A percentile compares a stretch with the other conserved stretches of the same genome.
These are phyloP conservation scores for Aquilaria malaccensis DNA, from an alignment of 345 rosid genomes.

Conservation along the genomic window DNA sequence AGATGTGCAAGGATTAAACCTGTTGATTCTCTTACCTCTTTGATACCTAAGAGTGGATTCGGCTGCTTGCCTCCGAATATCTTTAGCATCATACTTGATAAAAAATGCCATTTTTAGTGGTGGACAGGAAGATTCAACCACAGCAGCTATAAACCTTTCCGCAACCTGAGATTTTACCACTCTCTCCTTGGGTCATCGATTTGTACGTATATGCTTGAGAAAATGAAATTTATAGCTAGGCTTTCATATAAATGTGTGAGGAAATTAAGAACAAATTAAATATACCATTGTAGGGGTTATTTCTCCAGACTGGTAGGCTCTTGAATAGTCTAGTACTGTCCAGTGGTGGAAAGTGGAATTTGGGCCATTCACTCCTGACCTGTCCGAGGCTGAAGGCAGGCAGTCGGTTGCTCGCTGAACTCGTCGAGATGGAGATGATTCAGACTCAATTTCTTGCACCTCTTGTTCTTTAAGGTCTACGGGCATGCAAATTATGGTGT, in stretches of 20 bases:
- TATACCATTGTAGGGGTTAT: conserved; percentile 36
- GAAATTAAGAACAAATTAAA: background rate
- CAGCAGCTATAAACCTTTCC: conserved; percentile 33
- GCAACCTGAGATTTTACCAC: conserved; percentile 30
- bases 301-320: conserved; percentile 34
- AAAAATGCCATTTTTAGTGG: conserved; percentile 46
- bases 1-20: no score
- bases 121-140: conserved; percentile 27
- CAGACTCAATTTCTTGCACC: conserved; percentile 24
- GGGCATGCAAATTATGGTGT: background rate
- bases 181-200: background rate
- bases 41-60: conserved; percentile 44
- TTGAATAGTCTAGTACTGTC: conserved; percentile 42
- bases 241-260: background rate
- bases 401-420: conserved; percentile 36
- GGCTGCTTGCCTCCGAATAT: conserved; percentile 41
- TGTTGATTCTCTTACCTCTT: conserved; percentile 24
- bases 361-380: background rate
- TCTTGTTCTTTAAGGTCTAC: conserved; percentile 33
- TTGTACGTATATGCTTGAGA: background rate
- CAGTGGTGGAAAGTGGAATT: conserved; percentile 24
- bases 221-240: no score
- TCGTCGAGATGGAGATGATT: conserved; percentile 21
- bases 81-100: conserved; percentile 27
- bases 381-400: conserved; percentile 14